Conservation (phyloP, 495 filamentous ascomycete species). For the Lepraria neglecta region DNA sequence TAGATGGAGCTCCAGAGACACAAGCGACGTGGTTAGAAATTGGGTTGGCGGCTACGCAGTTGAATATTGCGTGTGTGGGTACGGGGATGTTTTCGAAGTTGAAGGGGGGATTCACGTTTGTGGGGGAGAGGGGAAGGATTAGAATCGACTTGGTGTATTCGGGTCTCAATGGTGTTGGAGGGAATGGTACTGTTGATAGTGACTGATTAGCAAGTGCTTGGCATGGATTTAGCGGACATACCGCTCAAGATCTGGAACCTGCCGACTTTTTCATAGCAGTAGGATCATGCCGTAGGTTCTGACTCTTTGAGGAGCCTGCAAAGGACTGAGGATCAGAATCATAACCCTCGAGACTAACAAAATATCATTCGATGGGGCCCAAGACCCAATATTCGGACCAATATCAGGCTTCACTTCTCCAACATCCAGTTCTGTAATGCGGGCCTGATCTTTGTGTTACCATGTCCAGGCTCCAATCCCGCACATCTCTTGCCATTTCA, state of each 20-base stretch:
- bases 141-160: neutral
- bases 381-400: no score
- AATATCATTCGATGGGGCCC: no score
- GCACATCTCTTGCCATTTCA: no score
- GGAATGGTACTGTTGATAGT: neutral
- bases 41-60: neutral
- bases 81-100: neutral
- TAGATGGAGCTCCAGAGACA: neutral
- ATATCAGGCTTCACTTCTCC: neutral
- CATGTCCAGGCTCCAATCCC: no score
- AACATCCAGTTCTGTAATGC: neutral
- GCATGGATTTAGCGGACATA: neutral
- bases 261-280: neutral
- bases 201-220: neutral
- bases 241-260: no score
- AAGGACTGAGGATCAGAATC: neutral
- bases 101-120: neutral
- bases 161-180: neutral
- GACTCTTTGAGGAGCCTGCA: neutral
- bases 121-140: neutral
- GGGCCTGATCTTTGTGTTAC: neutral
- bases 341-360: no score
- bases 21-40: neutral
- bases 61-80: conserved; percentile 1
- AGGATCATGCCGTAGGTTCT: neutral